Evolutionary conservation across 1,284 basidiomycete genomes (phyloP), one percentile per base, ranked within the genome.

Genomic region (Leccinum fuscescens): DNA sequence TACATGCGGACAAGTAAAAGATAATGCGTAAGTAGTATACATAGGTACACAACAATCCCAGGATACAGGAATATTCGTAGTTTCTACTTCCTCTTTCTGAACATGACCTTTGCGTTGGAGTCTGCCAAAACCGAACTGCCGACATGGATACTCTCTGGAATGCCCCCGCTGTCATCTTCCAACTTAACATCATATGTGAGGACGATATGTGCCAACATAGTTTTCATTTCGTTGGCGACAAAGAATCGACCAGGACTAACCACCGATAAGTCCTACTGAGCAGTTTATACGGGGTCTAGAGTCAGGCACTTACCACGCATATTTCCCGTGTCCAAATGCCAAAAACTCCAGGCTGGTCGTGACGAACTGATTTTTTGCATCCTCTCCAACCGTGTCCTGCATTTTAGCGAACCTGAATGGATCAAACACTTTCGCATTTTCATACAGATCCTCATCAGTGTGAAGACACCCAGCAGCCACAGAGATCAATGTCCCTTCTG

Each of bases 231-330:
- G 55, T 60, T 66, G 0, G 65, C 68, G 6, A 65, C 75, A 51
- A 75, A 69, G 62, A 74, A 74, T 11, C 75, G 63, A 2, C 75
- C 75, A 3, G 74, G 73, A 51, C 74, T 74, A 35, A 20, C 11
- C 42, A 12, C 42, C 17, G 17, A 46, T 46, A 46, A 46, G 42
- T 46, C 11, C 12, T 6, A 44, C 42, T 44, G 42, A 44, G 11
- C 9, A 11, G 17, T 44, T 20, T 44, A 6, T 20, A 44, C 42
- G 17, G 15, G 14, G 1, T 49, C 12, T 20, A 15, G 46, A 24
- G 24, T 20, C 7, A 20, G 7, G 42, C 17, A 15, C 60, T 4
- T 54, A 68, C 68, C 66, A 70, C 8, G 61, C 68, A 4, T 59
- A 17, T 54, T 49, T 61, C 7, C 68, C 66, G 11, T 63, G 58